Evolutionary conservation across 352 stramenopile genomes (phyloP).

Genomic region (Phytophthora tubulina): DNA sequence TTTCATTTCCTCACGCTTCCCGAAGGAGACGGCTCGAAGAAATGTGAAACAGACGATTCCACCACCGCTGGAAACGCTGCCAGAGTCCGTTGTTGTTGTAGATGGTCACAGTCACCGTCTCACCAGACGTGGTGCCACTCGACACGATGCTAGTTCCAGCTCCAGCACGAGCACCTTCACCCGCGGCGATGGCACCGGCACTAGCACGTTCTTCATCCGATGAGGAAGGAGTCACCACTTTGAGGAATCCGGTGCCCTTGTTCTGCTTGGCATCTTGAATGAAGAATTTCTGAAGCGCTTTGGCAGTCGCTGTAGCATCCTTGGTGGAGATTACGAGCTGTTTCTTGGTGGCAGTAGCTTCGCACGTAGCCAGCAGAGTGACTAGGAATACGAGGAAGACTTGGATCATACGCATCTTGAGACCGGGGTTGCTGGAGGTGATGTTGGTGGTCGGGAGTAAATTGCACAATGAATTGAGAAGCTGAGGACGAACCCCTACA

Average conservation of each 20-base stretch:
- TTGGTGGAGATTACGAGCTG: constrained; percentile 21
- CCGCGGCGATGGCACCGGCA: constrained; percentile 8
- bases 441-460: constrained; percentile 6
- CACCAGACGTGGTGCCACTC: not conserved
- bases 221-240: constrained; percentile 14
- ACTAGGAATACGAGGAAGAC: constrained; percentile 13
- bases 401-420: constrained; percentile 24
- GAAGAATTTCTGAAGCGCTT: constrained; percentile 28
- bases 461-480: constrained; percentile 20
- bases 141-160: constrained; percentile 23
- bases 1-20: constrained; percentile 9
- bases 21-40: constrained; percentile 21
- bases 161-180: constrained; percentile 19
- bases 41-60: constrained; percentile 21
- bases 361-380: constrained; percentile 11
- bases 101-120: constrained; percentile 26
- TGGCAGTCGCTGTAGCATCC: constrained; percentile 19
- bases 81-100: constrained; percentile 41
- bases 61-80: constrained; percentile 33
- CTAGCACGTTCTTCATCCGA: constrained; percentile 19
- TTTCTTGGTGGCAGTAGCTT: constrained; percentile 16
- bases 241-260: constrained; percentile 24
- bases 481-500: not conserved
- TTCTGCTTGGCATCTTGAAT: constrained; percentile 14
- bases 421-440: not conserved